phyloP scores from a whole-genome alignment of 495 filamentous ascomycete species.

The Xylaria acuta region DNA sequence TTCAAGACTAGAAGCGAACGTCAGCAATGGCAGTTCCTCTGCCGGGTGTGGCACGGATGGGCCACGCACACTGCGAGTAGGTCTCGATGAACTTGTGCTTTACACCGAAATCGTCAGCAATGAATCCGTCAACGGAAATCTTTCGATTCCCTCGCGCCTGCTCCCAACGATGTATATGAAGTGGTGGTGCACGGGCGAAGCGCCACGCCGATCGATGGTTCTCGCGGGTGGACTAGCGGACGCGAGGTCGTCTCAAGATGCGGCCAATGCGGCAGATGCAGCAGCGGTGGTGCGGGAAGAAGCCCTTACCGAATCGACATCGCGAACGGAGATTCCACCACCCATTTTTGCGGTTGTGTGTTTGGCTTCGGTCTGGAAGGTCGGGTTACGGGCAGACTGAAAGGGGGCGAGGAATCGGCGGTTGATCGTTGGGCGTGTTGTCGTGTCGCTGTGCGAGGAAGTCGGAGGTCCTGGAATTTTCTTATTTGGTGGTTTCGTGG shows the following conservation, averaged over 20 bases:
- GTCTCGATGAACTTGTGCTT: slow-evolving; percentile 76
- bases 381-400: slow-evolving; percentile 7
- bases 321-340: slow-evolving; percentile 79
- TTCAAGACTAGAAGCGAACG: slow-evolving; percentile 59
- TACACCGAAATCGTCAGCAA: slow-evolving; percentile 44
- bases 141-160: slow-evolving; percentile 46
- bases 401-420: slow-evolving; percentile 13
- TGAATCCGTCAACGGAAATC: slow-evolving; percentile 46
- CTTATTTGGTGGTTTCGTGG: slow-evolving; percentile 23
- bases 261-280: no score
- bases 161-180: slow-evolving; percentile 30
- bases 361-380: slow-evolving; percentile 12
- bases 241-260: slow-evolving; percentile 23
- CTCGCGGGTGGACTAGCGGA: slow-evolving; percentile 33
- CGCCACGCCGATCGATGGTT: slow-evolving; percentile 21
- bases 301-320: slow-evolving; percentile 71
- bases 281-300: slow-evolving; percentile 50
- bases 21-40: slow-evolving; percentile 70
- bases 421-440: slow-evolving; percentile 19
- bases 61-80: slow-evolving; percentile 49
- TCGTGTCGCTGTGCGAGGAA: slow-evolving; percentile 8
- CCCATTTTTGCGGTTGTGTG: slow-evolving; percentile 69
- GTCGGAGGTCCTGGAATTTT: slow-evolving; percentile 9
- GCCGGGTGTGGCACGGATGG: slow-evolving; percentile 45
- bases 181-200: not conserved